These are phyloP conservation scores for Penicillium macrosclerotiorum DNA, from an alignment of 495 filamentous ascomycete genomes.

Conservation along the genomic window DNA sequence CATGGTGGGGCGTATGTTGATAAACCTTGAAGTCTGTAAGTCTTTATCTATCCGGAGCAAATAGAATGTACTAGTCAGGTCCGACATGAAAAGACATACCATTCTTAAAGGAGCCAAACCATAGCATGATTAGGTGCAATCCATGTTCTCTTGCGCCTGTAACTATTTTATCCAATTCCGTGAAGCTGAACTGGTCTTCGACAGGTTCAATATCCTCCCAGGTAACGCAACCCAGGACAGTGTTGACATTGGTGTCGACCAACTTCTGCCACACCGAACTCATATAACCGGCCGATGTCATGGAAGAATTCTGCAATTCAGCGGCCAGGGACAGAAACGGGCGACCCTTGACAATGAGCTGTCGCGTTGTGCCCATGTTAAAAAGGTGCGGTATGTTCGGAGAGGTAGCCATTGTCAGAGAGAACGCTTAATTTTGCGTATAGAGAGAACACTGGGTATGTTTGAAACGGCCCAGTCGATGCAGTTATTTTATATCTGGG, in stretches of 20 bases:
- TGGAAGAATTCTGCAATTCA: constrained; percentile 51
- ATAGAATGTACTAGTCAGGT: background rate
- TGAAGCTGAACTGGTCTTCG: constrained; percentile 45
- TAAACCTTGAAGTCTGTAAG: constrained; percentile 13
- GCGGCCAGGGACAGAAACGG: constrained; percentile 46
- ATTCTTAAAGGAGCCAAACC: constrained; percentile 54
- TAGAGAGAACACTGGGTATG: no score
- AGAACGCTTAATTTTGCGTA: no score
- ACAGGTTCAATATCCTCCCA: constrained; percentile 51
- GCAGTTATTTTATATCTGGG: no score
- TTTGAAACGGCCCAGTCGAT: no score
- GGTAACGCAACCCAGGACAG: constrained; percentile 48
- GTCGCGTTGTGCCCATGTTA: constrained; percentile 25
- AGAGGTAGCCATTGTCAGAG: background rate
- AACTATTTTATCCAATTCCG: constrained; percentile 43
- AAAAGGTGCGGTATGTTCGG: constrained; percentile 26
- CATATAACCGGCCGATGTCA: constrained; percentile 47
- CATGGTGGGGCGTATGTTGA: constrained; percentile 43
- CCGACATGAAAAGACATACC: constrained; percentile 18
- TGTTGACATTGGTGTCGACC: constrained; percentile 43
- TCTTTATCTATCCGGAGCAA: background rate
- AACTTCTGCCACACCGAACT: constrained; percentile 42
- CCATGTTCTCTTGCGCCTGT: constrained; percentile 36
- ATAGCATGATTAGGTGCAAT: constrained; percentile 45
- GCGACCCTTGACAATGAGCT: constrained; percentile 46